Conservation (phyloP, 495 filamentous ascomycete genomes). For the Xylaria acuta region DNA sequence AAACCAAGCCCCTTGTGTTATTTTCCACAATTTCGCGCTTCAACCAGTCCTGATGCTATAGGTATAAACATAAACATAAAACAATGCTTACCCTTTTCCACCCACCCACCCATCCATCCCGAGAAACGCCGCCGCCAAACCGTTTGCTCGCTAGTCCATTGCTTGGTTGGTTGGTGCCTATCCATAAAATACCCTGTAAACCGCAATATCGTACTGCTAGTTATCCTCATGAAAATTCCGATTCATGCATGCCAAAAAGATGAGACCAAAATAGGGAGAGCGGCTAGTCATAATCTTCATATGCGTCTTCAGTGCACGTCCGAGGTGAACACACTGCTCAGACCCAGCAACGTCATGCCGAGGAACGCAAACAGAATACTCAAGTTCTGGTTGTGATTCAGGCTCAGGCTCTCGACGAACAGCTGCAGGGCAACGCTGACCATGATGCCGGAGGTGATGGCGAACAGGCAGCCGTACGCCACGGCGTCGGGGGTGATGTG, state of each 20-base stretch:
- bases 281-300: neutral
- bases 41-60: neutral
- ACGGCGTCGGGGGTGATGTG: constrained; percentile 65
- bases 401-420: constrained; percentile 80
- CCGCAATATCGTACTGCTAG: neutral
- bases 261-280: neutral
- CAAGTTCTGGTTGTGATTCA: constrained; percentile 80
- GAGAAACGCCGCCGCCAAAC: constrained; percentile 13
- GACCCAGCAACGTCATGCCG: constrained; percentile 87
- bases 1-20: neutral
- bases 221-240: neutral
- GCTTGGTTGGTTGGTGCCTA: constrained; percentile 3
- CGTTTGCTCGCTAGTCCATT: neutral
- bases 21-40: neutral
- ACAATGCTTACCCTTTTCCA: neutral
- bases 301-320: constrained; percentile 33
- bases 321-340: constrained; percentile 84
- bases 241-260: neutral
- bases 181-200: neutral
- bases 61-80: neutral
- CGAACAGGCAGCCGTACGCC: constrained; percentile 89
- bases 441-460: constrained; percentile 92
- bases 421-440: constrained; percentile 87
- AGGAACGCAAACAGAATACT: constrained; percentile 85
- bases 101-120: neutral